Evolutionary conservation across 1,284 basidiomycete species (phyloP).

Genomic region (Phellopilus nigrolimitatus): DNA sequence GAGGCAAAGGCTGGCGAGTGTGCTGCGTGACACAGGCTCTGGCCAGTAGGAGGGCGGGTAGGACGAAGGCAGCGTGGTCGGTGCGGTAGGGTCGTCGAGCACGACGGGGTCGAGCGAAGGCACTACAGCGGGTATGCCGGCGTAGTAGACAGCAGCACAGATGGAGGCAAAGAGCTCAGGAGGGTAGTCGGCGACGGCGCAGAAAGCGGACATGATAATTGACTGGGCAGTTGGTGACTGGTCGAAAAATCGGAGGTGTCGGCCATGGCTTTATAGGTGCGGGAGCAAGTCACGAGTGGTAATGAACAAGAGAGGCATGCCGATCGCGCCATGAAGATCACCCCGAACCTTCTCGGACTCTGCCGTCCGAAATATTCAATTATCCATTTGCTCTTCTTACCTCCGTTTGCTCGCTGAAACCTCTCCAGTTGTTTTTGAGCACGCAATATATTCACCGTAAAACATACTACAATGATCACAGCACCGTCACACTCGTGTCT

Average conservation of each 20-base stretch:
- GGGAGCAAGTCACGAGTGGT: constrained; percentile 11
- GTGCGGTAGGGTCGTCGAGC: constrained; percentile 41
- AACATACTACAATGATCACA: no score
- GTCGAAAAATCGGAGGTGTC: background rate
- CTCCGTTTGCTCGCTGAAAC: no score
- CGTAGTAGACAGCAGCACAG: constrained; percentile 61
- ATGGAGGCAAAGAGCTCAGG: constrained; percentile 64
- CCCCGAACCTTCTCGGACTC: background rate
- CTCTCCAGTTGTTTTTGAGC: no score
- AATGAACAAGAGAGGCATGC: no score
- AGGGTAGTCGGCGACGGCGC: constrained; percentile 36
- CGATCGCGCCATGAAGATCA: constrained; percentile 2
- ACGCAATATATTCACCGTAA: no score
- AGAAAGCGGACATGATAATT: constrained; percentile 1
- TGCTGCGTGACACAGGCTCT: constrained; percentile 54
- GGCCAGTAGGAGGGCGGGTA: constrained; percentile 63
- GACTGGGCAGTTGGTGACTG: background rate
- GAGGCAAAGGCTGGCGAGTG: constrained; percentile 63
- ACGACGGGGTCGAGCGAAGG: constrained; percentile 69
- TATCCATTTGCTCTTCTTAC: no score
- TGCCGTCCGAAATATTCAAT: background rate
- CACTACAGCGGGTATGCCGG: constrained; percentile 47
- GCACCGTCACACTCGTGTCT: background rate
- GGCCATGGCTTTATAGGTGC: background rate
- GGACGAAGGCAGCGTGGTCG: constrained; percentile 63